Evolutionary conservation across 129 eudicot species (phyloP), one percentile per base, ranked within the genome.

Genomic region (Rutidosis leptorrhynchoides): DNA sequence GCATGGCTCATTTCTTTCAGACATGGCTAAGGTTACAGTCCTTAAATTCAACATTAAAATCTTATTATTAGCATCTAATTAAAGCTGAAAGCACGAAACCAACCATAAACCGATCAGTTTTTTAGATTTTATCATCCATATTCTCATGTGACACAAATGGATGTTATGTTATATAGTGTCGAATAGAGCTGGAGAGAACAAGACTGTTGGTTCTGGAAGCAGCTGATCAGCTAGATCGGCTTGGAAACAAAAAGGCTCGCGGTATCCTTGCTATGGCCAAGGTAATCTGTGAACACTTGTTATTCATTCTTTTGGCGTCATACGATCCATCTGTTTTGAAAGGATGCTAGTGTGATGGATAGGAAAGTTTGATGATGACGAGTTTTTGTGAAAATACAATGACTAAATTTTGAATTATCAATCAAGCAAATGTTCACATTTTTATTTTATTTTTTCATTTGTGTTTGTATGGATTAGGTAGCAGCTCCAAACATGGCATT

Each of bases 221-320:
- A 53, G 97, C 99, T 19, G 97, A 89, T 78, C 97, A 94, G 73
- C 99, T 94, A 55, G 99, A 94, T 74, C 81, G 86, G 22, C 80
- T 82, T 73, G 99, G 99, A 48, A 94, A 89, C 80, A 94, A 89
- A 75, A 73, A 79, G 64, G 96, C 99, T 56, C 96, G 92, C 64
- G 99, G 96, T 30, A 80, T 74, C 59, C 83, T 94, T 33, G 99
- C 99, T 11, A 94, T 94, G 99, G 99, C 99, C 30, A 94, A 94
- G 99, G 99, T 94, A 79, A 42, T 46, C 33, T 32, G n/a, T n/a
- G n/a, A n/a, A n/a, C n/a, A n/a, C n/a, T n/a, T n/a, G n/a, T n/a
- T n/a, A n/a, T 48, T n/a, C 49, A 11, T 35, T 68, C 12, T 24
- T 68, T 32, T 25, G 12, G 63, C 20, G n/a, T n/a, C n/a, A n/a